Conservation (phyloP, 2,329 filamentous ascomycete species). For the Penicillium sp. region DNA sequence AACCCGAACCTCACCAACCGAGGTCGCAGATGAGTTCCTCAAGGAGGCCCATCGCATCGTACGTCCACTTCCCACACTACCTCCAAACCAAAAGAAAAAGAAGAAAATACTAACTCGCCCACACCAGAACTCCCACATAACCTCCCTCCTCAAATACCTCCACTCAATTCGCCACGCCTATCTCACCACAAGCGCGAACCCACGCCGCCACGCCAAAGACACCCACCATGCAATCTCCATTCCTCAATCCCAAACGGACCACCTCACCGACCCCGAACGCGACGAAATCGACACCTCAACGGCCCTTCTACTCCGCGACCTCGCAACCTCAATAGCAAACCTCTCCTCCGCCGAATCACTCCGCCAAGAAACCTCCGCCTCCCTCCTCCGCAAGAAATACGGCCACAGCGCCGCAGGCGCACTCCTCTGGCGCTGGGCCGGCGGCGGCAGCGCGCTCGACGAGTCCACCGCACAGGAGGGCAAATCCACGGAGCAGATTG, state of each 20-base stretch:
- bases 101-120: conserved; percentile 2
- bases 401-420: conserved; percentile 53
- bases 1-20: conserved; percentile 26
- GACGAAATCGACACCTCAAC: conserved; percentile 87
- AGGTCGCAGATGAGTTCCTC: conserved; percentile 76
- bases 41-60: conserved; percentile 95
- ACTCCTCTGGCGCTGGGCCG: conserved; percentile 60
- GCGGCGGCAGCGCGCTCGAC: conserved; percentile 47
- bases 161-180: conserved; percentile 85
- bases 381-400: conserved; percentile 74
- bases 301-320: conserved; percentile 80
- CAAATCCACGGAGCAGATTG: conserved; percentile 68
- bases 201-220: conserved; percentile 43
- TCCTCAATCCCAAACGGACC: conserved; percentile 46
- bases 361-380: conserved; percentile 73
- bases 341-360: conserved; percentile 82
- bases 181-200: conserved; percentile 75
- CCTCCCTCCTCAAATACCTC: conserved; percentile 77
- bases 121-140: conserved; percentile 78
- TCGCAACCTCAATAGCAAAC: conserved; percentile 78
- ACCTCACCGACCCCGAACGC: conserved; percentile 77
- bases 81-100: background rate
- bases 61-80: conserved; percentile 19
- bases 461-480: conserved; percentile 43
- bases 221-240: conserved; percentile 23